Conservation (phyloP, 768 basidiomycete species). For the Exsudoporus frostii region DNA sequence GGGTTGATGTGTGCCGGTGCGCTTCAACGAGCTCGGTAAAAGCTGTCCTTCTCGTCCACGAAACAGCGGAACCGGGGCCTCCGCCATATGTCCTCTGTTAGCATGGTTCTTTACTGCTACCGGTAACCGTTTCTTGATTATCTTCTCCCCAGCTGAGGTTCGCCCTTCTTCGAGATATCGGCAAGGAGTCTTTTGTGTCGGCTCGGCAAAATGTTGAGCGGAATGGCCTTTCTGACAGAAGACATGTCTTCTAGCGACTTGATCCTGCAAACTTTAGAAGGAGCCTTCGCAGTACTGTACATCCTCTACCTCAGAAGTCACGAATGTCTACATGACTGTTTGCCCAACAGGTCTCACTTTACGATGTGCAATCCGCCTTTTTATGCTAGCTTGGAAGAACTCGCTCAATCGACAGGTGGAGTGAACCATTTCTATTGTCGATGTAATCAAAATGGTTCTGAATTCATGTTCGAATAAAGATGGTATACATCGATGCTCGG, state of each 20-base stretch:
- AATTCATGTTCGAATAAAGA: slow-evolving; percentile 25
- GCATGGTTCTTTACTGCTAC: slow-evolving; percentile 68
- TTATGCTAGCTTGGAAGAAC: slow-evolving; percentile 71
- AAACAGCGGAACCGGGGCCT: slow-evolving; percentile 83
- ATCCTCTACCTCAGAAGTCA: not conserved
- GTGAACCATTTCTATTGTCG: slow-evolving; percentile 33
- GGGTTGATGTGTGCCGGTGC: slow-evolving; percentile 80
- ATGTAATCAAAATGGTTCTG: not conserved
- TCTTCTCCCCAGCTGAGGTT: not conserved
- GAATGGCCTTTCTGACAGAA: slow-evolving; percentile 54
- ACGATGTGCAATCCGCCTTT: slow-evolving; percentile 98
- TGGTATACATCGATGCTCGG: slow-evolving; percentile 97
- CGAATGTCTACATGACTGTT: not conserved
- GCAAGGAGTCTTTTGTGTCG: slow-evolving; percentile 51
- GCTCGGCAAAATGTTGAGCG: slow-evolving; percentile 55
- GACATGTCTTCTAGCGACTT: slow-evolving; percentile 34
- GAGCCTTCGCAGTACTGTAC: slow-evolving; percentile 3
- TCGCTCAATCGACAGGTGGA: slow-evolving; percentile 56
- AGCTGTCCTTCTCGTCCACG: not conserved
- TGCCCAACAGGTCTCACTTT: slow-evolving; percentile 55
- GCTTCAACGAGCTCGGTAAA: slow-evolving; percentile 15
- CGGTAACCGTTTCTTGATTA: slow-evolving; percentile 38
- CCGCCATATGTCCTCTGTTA: slow-evolving; percentile 85
- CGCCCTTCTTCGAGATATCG: slow-evolving; percentile 54
- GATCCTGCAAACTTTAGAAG: slow-evolving; percentile 40